These are phyloP conservation scores for Didymella pinodella DNA, from an alignment of 2,329 filamentous ascomycete genomes.

Conservation along the genomic window DNA sequence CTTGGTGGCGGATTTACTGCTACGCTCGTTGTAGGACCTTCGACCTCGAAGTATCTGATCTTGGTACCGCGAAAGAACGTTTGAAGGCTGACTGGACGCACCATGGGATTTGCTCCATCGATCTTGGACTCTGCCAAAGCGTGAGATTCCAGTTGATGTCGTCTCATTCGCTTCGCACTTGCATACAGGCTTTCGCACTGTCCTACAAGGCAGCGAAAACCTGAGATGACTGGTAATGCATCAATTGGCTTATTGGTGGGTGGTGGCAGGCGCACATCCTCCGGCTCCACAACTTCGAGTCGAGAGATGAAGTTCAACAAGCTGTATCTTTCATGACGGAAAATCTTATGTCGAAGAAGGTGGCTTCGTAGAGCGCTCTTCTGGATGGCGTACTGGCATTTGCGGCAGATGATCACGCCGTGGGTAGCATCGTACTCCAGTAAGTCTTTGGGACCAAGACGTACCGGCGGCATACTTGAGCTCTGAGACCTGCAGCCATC, in stretches of 20 bases:
- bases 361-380: constrained; percentile 50
- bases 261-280: constrained; percentile 38
- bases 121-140: constrained; percentile 15
- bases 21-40: constrained; percentile 10
- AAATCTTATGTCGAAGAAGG: constrained; percentile 51
- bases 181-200: constrained; percentile 44
- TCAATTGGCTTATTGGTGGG: constrained; percentile 34
- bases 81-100: constrained; percentile 39
- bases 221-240: constrained; percentile 39
- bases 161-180: constrained; percentile 49
- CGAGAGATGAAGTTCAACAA: constrained; percentile 36
- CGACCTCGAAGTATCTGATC: constrained; percentile 50
- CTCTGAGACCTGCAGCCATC: not conserved
- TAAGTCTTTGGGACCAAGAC: constrained; percentile 24
- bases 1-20: not conserved
- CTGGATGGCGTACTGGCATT: constrained; percentile 52
- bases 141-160: constrained; percentile 44
- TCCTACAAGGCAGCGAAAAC: constrained; percentile 38
- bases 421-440: constrained; percentile 34
- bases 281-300: constrained; percentile 43
- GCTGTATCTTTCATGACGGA: constrained; percentile 42
- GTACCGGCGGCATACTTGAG: not conserved
- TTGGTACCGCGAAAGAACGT: constrained; percentile 53
- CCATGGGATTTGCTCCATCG: not conserved
- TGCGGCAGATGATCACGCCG: constrained; percentile 47